Evolutionary conservation across 2,329 filamentous ascomycete genomes (phyloP).

Genomic region (Penicillium sp.): DNA sequence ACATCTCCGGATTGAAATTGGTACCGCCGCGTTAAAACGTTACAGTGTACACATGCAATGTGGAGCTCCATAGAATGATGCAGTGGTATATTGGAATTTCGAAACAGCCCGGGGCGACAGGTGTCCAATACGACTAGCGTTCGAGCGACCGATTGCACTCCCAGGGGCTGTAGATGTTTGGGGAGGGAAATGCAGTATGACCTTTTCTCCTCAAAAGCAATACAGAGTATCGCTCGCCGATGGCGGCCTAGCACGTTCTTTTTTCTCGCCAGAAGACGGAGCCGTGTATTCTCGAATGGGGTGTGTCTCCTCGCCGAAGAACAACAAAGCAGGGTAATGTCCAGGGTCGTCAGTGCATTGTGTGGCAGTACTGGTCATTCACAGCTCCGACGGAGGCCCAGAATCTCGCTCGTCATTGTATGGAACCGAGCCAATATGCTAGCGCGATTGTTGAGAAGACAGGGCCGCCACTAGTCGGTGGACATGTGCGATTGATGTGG

Average conservation of each 20-base stretch:
- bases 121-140: conserved; percentile 50
- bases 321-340: no score
- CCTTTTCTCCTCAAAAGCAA: not conserved
- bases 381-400: conserved; percentile 53
- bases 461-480: not conserved
- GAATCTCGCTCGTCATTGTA: conserved; percentile 59
- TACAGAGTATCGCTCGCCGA: no score
- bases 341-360: conserved; percentile 17
- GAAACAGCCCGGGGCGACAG: conserved; percentile 51
- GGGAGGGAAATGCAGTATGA: conserved; percentile 40
- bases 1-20: conserved; percentile 46
- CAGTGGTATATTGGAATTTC: conserved; percentile 34
- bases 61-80: conserved; percentile 36
- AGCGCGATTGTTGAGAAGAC: not conserved
- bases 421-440: conserved; percentile 40
- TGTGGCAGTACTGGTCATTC: conserved; percentile 35
- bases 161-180: conserved; percentile 51
- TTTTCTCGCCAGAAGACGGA: conserved; percentile 55
- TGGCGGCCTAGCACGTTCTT: conserved; percentile 25
- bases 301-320: no score
- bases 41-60: conserved; percentile 46
- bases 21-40: conserved; percentile 49
- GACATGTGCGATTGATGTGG: not conserved
- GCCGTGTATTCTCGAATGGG: conserved; percentile 36
- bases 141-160: conserved; percentile 55